phyloP scores from a whole-genome alignment of 768 basidiomycete genomes.

The Termitomyces sp. region DNA sequence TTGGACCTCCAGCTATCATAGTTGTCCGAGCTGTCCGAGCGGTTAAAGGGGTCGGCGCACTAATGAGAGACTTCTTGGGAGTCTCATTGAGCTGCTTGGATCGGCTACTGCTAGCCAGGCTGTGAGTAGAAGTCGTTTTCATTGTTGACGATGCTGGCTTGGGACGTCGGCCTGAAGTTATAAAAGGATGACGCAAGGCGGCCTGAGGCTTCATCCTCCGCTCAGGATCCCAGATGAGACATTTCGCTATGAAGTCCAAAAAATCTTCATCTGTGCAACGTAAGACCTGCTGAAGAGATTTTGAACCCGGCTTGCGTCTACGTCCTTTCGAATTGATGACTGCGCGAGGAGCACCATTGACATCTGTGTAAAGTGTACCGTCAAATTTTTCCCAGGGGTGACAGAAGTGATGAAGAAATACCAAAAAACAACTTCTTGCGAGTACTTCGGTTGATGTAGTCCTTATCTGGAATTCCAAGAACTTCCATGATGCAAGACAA shows the following conservation, averaged over 20 bases:
- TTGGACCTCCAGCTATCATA: slow-evolving; percentile 39
- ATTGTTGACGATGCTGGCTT: slow-evolving; percentile 43
- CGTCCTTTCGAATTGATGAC: slow-evolving; percentile 97
- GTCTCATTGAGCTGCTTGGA: slow-evolving; percentile 56
- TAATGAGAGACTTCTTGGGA: slow-evolving; percentile 86
- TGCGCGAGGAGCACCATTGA: slow-evolving; percentile 87
- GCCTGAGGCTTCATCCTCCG: slow-evolving; percentile 90
- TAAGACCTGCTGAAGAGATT: slow-evolving; percentile 83
- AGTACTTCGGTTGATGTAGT: slow-evolving; percentile 89
- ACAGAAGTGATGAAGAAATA: slow-evolving; percentile 28
- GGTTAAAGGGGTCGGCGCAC: slow-evolving; percentile 83
- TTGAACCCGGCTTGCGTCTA: slow-evolving; percentile 85
- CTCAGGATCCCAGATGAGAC: slow-evolving; percentile 98
- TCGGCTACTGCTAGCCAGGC: slow-evolving; percentile 44
- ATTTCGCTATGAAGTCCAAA: slow-evolving; percentile 94
- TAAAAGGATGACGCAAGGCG: slow-evolving; percentile 88
- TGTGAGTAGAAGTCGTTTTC: slow-evolving; percentile 54
- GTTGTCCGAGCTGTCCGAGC: slow-evolving; percentile 64
- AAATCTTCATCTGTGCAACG: slow-evolving; percentile 93
- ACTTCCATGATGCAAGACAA: slow-evolving; percentile 99
- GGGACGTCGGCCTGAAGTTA: slow-evolving; percentile 57
- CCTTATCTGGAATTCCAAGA: slow-evolving; percentile 91
- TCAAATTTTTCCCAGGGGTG: not conserved
- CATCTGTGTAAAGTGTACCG: slow-evolving; percentile 53
- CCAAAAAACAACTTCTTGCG: slow-evolving; percentile 96